A percentile compares a stretch with the other conserved stretches of the same genome.
These are phyloP conservation scores for Penicillium flavigenum DNA, from an alignment of 495 filamentous ascomycete species.

Conservation along the genomic window DNA sequence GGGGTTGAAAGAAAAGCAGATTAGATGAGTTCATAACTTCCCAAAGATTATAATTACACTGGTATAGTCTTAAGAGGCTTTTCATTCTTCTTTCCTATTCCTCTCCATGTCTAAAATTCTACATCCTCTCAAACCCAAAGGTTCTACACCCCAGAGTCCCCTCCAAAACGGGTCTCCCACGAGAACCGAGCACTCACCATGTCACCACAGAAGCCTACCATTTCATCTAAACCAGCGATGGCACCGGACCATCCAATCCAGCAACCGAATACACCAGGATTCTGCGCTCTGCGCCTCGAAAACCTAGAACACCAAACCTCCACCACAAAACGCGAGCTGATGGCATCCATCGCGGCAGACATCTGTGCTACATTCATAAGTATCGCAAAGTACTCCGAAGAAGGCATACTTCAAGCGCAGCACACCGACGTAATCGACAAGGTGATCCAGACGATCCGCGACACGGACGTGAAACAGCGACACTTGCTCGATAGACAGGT, in stretches of 20 bases:
- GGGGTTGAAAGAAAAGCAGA: neutral
- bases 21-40: neutral
- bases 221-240: neutral
- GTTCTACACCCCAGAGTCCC: neutral
- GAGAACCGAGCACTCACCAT: neutral
- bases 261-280: neutral
- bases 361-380: conserved; percentile 27
- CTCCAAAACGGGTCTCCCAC: neutral
- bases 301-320: conserved; percentile 21
- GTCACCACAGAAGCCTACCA: neutral
- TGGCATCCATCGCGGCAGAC: conserved; percentile 34
- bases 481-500: conserved; percentile 13
- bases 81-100: neutral
- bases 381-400: conserved; percentile 22
- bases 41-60: neutral
- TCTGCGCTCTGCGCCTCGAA: conserved; percentile 19
- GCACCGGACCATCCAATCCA: neutral
- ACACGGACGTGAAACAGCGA: conserved; percentile 12
- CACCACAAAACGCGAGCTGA: conserved; percentile 19
- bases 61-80: neutral
- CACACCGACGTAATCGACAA: conserved; percentile 26
- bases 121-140: neutral
- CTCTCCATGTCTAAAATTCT: neutral
- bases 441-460: conserved; percentile 25
- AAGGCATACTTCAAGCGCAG: conserved; percentile 16